Evolutionary conservation across 345 rosid genomes (phyloP), one percentile per base, ranked within the genome.

Genomic region (Carallia pectinifolia): DNA sequence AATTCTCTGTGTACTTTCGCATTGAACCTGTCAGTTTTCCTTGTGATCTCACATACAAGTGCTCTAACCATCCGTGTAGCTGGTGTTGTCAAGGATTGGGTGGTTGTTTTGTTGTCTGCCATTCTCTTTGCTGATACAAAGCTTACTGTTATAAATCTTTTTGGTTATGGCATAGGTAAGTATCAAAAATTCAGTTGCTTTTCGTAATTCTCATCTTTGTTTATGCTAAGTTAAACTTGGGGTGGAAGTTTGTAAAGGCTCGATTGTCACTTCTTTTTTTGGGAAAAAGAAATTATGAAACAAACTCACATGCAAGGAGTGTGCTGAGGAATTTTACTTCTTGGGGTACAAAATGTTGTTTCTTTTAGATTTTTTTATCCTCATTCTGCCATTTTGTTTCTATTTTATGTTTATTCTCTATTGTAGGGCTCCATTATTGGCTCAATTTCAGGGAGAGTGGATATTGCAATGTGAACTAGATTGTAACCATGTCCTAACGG

Each of bases 31-130:
- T 91, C 98, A 27, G 98, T 94, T 68, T 94, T 94, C 83, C 76
- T 94, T 31, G 96, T 94, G 79, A 91, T 94, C 72, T 89, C 96
- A 48, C 97, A 91, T 72, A 94, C 98, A 23, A 91, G 97, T 62
- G 98, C 98, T 73, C 86, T 94, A 74, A 94, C 97, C 68, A 94
- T 94, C 70, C 95, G 97, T 53, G 98, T 94, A 47, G 97, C 98
- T 81, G 98, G 98, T 54, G 97, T 94, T 72, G 95, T 94, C 82
- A 94, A 94, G 87, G 98, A 94, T 68, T 94, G 98, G 98, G 90
- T 94, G 65, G 96, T 94, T 66, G 97, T 94, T 66, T 77, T 90
- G 80, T 75, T 94, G 53, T 94, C 98, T 62, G 93, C 97, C 44
- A 84, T 88, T 72, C 85, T 91, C 34, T 91, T 94, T 70, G 95